Evolutionary conservation across 1,284 basidiomycete species (phyloP), one percentile per base, ranked within the genome.

Genomic region (Pyrrhoderma noxium): DNA sequence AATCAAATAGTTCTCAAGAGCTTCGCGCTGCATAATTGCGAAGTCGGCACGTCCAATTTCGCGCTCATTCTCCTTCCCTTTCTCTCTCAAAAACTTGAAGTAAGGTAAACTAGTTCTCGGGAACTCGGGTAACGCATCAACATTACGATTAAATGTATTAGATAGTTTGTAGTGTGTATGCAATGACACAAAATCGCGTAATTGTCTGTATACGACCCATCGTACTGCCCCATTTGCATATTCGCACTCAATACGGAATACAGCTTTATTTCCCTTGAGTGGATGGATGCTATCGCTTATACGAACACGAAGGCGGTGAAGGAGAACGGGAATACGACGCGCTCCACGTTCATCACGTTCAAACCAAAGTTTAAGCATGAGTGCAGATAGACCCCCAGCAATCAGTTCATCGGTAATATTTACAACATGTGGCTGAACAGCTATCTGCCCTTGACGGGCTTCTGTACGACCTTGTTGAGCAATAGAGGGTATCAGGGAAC

Each of bases 121-220:
- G 68, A 99, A 99, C 58, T 95, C 88, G 0, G 96, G 95, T 52
- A 98, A 74, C 21, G 85, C 80, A 40, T 91, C 84, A 37, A 81
- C 75, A 54, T 77, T 81, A 36, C 70, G 80, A 58, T 76, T 80
- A 60, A 79, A 89, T 23, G 88, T 78, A 60, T 93, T 93, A 3
- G 93, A 88, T 34, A 96, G 75, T 7, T 88, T 76, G 65, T 97
- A 98, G 65, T 97, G 93, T 0, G 88, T 79, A 64, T 99, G 95
- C 16, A 99, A 69, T 27, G 85, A 87, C 49, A 97, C 60, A 63
- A 99, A 97, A 66, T 99, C 95, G 55, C 91, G 82, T 47, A 97
- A 74, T 67, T 95, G 89, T 49, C 95, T 84, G 68, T 99, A 98
- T 42, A 99, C 81, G 27, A 97, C 93, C 95, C 96, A 99, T 65